A percentile compares a stretch with the other conserved stretches of the same genome.
These are phyloP conservation scores for Eucommia ulmoides DNA, from an alignment of 257 asterid species.

Conservation along the genomic window DNA sequence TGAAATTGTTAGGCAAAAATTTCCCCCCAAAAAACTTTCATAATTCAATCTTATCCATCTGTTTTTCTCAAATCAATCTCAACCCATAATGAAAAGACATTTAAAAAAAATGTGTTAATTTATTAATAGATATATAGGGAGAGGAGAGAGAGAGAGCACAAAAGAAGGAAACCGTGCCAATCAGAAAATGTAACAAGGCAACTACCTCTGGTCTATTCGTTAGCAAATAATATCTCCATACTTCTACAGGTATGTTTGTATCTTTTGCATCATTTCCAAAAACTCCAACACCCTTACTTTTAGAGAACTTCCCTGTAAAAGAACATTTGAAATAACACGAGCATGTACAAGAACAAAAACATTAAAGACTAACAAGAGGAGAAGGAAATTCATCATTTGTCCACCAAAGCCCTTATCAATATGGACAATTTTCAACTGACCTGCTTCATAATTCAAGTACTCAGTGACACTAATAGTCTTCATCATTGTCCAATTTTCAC, in stretches of 20 bases:
- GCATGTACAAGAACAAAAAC: neutral
- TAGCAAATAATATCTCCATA: slow-evolving; percentile 94
- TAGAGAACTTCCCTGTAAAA: slow-evolving; percentile 77
- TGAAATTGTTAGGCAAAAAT: no score
- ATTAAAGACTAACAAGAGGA: neutral
- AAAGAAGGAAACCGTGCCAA: neutral
- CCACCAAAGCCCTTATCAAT: neutral
- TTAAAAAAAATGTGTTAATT: no score
- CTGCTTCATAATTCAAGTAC: slow-evolving; percentile 93
- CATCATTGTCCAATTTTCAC: slow-evolving; percentile 95
- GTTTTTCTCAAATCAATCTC: no score
- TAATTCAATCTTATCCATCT: no score
- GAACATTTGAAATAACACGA: neutral
- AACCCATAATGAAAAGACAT: no score
- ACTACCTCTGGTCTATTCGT: slow-evolving; percentile 93
- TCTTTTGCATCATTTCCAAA: slow-evolving; percentile 94
- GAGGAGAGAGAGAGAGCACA: slow-evolving; percentile 1
- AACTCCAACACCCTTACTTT: slow-evolving; percentile 88
- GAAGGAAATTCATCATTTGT: neutral
- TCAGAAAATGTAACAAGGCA: slow-evolving; percentile 7
- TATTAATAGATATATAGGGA: slow-evolving; percentile 2
- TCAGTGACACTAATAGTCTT: slow-evolving; percentile 94
- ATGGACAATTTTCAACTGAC: slow-evolving; percentile 43
- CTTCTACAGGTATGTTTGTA: slow-evolving; percentile 87
- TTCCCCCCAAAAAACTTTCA: no score